Evolutionary conservation across 129 eudicot genomes (phyloP), one percentile per base, ranked within the genome.

Genomic region (Solidago caesia): DNA sequence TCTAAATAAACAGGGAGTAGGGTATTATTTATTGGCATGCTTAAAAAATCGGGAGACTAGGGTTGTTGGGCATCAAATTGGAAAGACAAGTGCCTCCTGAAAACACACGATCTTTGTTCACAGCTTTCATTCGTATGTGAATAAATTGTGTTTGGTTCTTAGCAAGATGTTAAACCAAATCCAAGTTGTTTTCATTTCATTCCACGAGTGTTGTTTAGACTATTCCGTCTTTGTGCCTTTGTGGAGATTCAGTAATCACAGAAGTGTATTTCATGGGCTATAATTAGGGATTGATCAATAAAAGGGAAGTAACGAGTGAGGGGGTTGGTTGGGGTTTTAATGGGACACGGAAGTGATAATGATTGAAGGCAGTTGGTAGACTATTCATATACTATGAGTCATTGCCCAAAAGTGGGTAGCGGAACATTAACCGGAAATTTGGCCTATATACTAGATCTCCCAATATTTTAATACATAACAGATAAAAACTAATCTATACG

Each of bases 361-460:
- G 2, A 29, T 29, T 29, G 39, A 29, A 29, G 39, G 1, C n/a
- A n/a, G n/a, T n/a, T n/a, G n/a, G n/a, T n/a, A 29, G 55, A 11
- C 6, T 44, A 15, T 16, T 12, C 51, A 44, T 10, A 25, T 41
- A 71, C 56, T 21, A 71, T 71, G 67, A 71, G 55, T 53, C 55
- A 43, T 56, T 71, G 42, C 41, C 41, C 43, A 25, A 71, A 42
- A 11, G 41, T 27, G 51, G 10, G 10, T 46, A 46, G 10, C 1
- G 10, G 10, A 55, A 5, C 16, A 21, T 25, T 55, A 55, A 14
- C 26, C 9, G 60, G 26, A 15, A 42, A 11, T 44, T 65, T n/a
- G 14, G 9, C 52, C 47, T 43, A 43, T 6, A 42, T 42, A n/a
- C 13, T 65, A 7, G 11, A 44, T n/a, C 29, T 65, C 70, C 51